phyloP scores from a whole-genome alignment of 2,329 filamentous ascomycete species.

The Trichoderma sp. region DNA sequence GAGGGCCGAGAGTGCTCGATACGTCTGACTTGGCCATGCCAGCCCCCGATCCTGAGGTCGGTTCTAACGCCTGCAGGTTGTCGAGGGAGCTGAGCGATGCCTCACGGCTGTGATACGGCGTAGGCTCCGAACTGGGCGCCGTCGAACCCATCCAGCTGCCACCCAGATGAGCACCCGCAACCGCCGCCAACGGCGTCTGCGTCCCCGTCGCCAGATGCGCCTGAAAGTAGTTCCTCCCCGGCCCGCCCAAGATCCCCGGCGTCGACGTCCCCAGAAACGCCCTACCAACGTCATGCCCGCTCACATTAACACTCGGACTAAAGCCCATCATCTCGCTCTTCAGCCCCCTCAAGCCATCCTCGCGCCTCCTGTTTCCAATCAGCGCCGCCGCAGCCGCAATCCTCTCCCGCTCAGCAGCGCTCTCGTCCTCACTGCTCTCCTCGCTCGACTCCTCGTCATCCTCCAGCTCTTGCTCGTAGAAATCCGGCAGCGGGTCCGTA shows the following conservation, averaged over 20 bases:
- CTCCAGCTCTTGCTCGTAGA: constrained; percentile 81
- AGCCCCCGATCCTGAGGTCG: constrained; percentile 29
- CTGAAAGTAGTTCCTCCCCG: constrained; percentile 81
- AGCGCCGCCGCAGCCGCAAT: constrained; percentile 21
- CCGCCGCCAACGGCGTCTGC: constrained; percentile 76
- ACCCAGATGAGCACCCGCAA: constrained; percentile 63
- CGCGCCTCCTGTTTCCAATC: constrained; percentile 8
- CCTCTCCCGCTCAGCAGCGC: constrained; percentile 25
- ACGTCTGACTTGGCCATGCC: constrained; percentile 61
- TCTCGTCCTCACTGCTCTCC: constrained; percentile 38
- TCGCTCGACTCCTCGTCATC: constrained; percentile 48
- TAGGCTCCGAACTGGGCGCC: constrained; percentile 23
- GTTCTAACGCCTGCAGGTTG: constrained; percentile 40
- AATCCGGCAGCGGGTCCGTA: constrained; percentile 91
- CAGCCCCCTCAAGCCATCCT: constrained; percentile 35
- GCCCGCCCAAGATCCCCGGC: constrained; percentile 68
- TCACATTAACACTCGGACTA: background rate
- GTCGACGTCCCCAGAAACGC: constrained; percentile 62
- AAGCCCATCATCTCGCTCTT: constrained; percentile 31
- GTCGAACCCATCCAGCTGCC: constrained; percentile 39
- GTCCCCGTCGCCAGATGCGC: constrained; percentile 75
- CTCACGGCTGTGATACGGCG: constrained; percentile 44
- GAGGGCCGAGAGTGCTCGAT: constrained; percentile 58
- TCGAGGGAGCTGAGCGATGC: constrained; percentile 51
- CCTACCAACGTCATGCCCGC: constrained; percentile 49